These are phyloP conservation scores for Phytophthora cryptogea DNA, from an alignment of 352 stramenopile genomes.

Conservation along the genomic window DNA sequence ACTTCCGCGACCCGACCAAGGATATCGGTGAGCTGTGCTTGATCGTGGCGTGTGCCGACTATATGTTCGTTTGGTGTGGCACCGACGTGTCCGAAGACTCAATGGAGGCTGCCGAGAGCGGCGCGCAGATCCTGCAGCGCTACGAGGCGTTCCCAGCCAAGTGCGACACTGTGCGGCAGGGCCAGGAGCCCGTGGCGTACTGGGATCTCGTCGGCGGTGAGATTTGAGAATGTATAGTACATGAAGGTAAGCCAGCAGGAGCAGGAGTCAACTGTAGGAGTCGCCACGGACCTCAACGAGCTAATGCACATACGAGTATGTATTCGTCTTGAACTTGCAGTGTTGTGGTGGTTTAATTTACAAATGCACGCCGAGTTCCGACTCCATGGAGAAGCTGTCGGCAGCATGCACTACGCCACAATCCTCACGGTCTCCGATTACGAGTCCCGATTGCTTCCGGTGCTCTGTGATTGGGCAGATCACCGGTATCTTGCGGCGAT, in stretches of 20 bases:
- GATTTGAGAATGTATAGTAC: constrained; percentile 35
- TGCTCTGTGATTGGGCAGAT: background rate
- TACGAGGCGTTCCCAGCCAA: constrained; percentile 78
- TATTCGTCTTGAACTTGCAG: background rate
- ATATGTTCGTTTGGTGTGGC: constrained; percentile 86
- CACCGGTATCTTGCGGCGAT: constrained; percentile 20
- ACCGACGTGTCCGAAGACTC: constrained; percentile 50
- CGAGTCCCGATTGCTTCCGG: background rate
- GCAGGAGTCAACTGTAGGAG: constrained; percentile 7
- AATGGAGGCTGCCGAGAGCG: constrained; percentile 64
- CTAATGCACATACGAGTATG: constrained; percentile 21
- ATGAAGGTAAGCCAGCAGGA: constrained; percentile 4
- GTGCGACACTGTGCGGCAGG: constrained; percentile 73
- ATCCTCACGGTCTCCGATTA: too few species aligned
- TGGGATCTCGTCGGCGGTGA: constrained; percentile 64
- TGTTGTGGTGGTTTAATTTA: background rate
- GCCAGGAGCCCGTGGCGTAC: constrained; percentile 71
- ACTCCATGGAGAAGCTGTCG: background rate
- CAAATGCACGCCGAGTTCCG: background rate
- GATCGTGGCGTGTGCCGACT: constrained; percentile 72
- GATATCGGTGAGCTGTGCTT: constrained; percentile 67
- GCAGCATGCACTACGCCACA: background rate
- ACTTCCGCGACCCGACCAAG: constrained; percentile 60
- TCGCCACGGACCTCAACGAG: constrained; percentile 5
- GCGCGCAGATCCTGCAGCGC: constrained; percentile 65